A percentile compares a stretch with the other conserved stretches of the same genome.
Evolutionary conservation across 129 eudicot genomes (phyloP).

Genomic region (Pittosporum tobira): DNA sequence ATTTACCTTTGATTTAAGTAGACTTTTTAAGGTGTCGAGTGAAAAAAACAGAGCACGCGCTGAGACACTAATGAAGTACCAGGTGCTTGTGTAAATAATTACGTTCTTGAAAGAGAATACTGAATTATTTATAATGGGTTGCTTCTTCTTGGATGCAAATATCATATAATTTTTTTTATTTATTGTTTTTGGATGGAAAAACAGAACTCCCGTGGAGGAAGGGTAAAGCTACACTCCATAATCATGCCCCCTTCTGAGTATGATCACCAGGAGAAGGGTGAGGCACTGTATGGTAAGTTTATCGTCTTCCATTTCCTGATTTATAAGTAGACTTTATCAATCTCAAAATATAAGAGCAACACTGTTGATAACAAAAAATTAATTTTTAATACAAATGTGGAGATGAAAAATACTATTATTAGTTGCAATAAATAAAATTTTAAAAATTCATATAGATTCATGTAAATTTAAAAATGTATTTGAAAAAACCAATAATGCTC

Average conservation of each 20-base stretch:
- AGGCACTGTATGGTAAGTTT: constrained; percentile 70
- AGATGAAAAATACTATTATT: too few relatives aligned
- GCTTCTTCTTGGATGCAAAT: too few relatives aligned
- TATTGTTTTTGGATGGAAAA: constrained; percentile 9
- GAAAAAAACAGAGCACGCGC: constrained; percentile 92
- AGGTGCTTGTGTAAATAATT: too few relatives aligned
- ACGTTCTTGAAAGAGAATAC: too few relatives aligned
- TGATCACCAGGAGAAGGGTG: constrained; percentile 87
- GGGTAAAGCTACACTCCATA: constrained; percentile 58
- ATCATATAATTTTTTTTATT: too few relatives aligned
- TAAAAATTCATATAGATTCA: too few relatives aligned
- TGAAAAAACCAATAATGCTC: too few relatives aligned
- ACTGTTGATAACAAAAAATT: too few relatives aligned
- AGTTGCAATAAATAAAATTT: too few relatives aligned
- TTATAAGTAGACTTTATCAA: not conserved
- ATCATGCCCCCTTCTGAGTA: constrained; percentile 61
- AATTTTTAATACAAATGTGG: too few relatives aligned
- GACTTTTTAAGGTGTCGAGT: constrained; percentile 92
- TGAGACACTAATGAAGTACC: constrained; percentile 81
- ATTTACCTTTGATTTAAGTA: constrained; percentile 19
- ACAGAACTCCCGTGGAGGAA: constrained; percentile 86
- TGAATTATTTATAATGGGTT: not conserved
- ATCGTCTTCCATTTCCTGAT: not conserved
- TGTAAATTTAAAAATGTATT: too few relatives aligned
- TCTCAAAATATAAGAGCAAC: too few relatives aligned